Evolutionary conservation across 2,329 filamentous ascomycete genomes (phyloP).

Genomic region (Xylaria sp.): DNA sequence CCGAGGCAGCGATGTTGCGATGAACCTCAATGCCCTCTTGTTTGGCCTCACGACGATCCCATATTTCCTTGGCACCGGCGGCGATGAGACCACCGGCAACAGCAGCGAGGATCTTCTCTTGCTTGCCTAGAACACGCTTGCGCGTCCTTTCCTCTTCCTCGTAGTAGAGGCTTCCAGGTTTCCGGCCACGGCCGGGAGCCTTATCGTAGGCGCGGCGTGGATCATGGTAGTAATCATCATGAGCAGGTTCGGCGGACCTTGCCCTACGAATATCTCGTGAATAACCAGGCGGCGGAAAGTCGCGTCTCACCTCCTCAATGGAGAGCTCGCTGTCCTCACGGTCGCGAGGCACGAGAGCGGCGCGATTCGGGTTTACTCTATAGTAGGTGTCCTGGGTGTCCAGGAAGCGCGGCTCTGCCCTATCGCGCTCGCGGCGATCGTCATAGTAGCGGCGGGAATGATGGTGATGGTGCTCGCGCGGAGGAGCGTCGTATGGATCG

Average conservation of each 20-base stretch:
- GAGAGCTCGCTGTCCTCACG: conserved; percentile 80
- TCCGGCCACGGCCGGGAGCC: conserved; percentile 52
- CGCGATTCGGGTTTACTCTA: conserved; percentile 55
- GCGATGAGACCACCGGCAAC: conserved; percentile 71
- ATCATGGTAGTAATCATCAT: conserved; percentile 71
- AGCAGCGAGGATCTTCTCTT: conserved; percentile 74
- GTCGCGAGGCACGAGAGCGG: conserved; percentile 64
- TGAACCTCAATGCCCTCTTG: conserved; percentile 60
- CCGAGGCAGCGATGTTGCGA: conserved; percentile 68
- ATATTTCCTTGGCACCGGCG: conserved; percentile 73
- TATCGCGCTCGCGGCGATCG: conserved; percentile 55
- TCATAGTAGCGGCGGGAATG: conserved; percentile 60
- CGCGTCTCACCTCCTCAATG: conserved; percentile 83
- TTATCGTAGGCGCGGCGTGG: conserved; percentile 46
- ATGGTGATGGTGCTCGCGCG: conserved; percentile 54
- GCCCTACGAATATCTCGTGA: conserved; percentile 66
- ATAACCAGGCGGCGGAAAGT: conserved; percentile 79
- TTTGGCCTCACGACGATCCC: conserved; percentile 69
- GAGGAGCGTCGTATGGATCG: conserved; percentile 62
- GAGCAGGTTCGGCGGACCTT: conserved; percentile 69
- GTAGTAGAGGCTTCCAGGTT: conserved; percentile 60
- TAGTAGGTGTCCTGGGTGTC: conserved; percentile 61
- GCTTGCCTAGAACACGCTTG: conserved; percentile 66
- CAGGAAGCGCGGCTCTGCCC: conserved; percentile 63
- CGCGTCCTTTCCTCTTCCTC: conserved; percentile 68